Evolutionary conservation across 768 basidiomycete genomes (phyloP).

Genomic region (Guyanaporus albipodus): DNA sequence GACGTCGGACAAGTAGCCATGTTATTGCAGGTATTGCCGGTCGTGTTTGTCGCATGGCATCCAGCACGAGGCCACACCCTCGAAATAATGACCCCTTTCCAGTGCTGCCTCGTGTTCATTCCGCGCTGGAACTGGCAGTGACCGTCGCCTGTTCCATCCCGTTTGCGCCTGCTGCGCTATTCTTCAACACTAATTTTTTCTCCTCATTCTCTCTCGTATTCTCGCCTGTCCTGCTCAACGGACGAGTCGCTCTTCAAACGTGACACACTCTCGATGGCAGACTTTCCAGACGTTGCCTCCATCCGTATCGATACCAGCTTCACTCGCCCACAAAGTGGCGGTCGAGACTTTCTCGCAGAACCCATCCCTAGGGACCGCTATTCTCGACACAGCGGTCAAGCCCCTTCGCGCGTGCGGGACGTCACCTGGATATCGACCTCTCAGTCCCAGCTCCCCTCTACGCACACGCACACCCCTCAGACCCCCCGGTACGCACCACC

Average conservation of each 20-base stretch:
- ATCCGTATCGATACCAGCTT: slow-evolving; percentile 32
- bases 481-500: slow-evolving; percentile 22
- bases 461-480: slow-evolving; percentile 29
- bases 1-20: too few species aligned
- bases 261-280: slow-evolving; percentile 21
- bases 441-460: slow-evolving; percentile 25
- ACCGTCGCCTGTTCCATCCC: slow-evolving; percentile 20
- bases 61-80: slow-evolving; percentile 12
- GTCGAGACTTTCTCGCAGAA: slow-evolving; percentile 27
- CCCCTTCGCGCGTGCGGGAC: slow-evolving; percentile 25
- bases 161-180: slow-evolving; percentile 24
- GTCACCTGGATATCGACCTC: slow-evolving; percentile 31
- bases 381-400: slow-evolving; percentile 28
- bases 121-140: slow-evolving; percentile 10
- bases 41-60: slow-evolving; percentile 15
- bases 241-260: neutral
- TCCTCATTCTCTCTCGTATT: neutral
- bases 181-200: slow-evolving; percentile 2
- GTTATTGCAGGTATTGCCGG: too few species aligned
- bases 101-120: slow-evolving; percentile 32
- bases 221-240: neutral
- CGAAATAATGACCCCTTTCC: slow-evolving; percentile 24
- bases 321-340: slow-evolving; percentile 24
- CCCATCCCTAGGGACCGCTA: slow-evolving; percentile 24
- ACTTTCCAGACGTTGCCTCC: slow-evolving; percentile 20